A percentile compares a stretch with the other conserved stretches of the same genome.
Conservation (phyloP, 2,329 filamentous ascomycete genomes). For the Curvularia hawaiiensis region DNA sequence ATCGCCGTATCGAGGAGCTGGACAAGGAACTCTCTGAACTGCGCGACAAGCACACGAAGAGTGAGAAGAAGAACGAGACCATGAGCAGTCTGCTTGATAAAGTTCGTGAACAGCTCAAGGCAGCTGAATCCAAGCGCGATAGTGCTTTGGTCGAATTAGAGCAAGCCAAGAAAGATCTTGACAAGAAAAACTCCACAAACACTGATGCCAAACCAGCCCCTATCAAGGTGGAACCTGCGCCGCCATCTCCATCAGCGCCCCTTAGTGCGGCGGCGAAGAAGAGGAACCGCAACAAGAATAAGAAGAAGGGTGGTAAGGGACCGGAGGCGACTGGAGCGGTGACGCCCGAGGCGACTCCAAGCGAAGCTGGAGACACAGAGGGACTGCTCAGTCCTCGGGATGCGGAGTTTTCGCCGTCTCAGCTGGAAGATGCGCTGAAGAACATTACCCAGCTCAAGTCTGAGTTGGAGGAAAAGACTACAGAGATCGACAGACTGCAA, state of each 20-base stretch:
- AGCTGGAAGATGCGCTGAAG: conserved; percentile 38
- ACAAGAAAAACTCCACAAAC: conserved; percentile 25
- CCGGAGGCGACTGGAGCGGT: conserved; percentile 41
- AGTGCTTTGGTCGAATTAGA: conserved; percentile 52
- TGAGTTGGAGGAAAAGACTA: conserved; percentile 44
- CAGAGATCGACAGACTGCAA: conserved; percentile 40
- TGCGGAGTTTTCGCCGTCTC: conserved; percentile 51
- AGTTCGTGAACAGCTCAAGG: conserved; percentile 59
- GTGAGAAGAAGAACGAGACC: conserved; percentile 60
- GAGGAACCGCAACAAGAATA: conserved; percentile 77
- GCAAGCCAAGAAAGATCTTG: conserved; percentile 36
- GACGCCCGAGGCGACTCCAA: conserved; percentile 42
- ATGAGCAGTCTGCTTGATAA: conserved; percentile 62
- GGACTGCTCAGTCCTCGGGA: conserved; percentile 41
- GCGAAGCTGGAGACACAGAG: conserved; percentile 47
- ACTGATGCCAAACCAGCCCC: conserved; percentile 2
- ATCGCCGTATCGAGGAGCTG: conserved; percentile 37
- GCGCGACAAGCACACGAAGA: conserved; percentile 41
- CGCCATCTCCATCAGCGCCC: conserved; percentile 25
- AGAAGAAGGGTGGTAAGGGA: conserved; percentile 72
- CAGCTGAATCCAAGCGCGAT: conserved; percentile 57
- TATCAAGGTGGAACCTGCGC: conserved; percentile 15
- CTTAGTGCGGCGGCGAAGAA: conserved; percentile 65
- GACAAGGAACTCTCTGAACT: conserved; percentile 40
- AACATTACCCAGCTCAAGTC: conserved; percentile 38